Percentiles rank a stretch among this genome's conserved stretches.
Conservation (phyloP, 139 green algal species). For the Marvania coccoides region DNA sequence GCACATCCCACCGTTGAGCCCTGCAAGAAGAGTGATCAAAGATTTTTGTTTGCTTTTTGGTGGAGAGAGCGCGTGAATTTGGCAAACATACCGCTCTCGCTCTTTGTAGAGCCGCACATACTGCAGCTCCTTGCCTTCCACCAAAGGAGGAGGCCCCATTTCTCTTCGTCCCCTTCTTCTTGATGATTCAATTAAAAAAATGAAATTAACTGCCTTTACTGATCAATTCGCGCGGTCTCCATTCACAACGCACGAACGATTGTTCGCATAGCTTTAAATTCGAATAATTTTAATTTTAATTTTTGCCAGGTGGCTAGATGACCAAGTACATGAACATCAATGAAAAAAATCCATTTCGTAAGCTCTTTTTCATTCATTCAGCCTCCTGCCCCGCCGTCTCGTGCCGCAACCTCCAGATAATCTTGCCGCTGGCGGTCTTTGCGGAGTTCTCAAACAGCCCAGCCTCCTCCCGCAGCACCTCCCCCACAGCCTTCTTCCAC, state of each 20-base stretch:
- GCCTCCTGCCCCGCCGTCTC: neutral
- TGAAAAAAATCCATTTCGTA: neutral
- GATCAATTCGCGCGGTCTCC: no score
- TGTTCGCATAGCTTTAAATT: no score
- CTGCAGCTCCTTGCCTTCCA: slow-evolving; percentile 22
- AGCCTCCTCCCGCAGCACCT: slow-evolving; percentile 1
- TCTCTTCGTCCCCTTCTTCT: no score
- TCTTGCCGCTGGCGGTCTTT: slow-evolving; percentile 13
- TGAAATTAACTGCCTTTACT: no score
- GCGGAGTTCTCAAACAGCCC: slow-evolving; percentile 2
- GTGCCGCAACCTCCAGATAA: slow-evolving; percentile 4
- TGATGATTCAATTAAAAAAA: no score
- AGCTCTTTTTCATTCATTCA: neutral
- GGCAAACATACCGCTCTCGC: slow-evolving; percentile 4
- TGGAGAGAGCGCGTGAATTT: neutral
- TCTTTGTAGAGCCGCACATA: slow-evolving; percentile 9
- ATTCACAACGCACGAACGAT: no score
- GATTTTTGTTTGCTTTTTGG: neutral
- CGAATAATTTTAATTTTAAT: no score
- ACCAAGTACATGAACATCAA: neutral
- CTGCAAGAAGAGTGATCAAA: neutral
- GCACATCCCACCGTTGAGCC: neutral
- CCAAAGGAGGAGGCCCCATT: no score
- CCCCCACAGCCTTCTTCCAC: slow-evolving; percentile 13
- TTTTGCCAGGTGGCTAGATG: neutral